Conservation (phyloP, 202 grass and related monocot genomes). For the Zoysia matrella region DNA sequence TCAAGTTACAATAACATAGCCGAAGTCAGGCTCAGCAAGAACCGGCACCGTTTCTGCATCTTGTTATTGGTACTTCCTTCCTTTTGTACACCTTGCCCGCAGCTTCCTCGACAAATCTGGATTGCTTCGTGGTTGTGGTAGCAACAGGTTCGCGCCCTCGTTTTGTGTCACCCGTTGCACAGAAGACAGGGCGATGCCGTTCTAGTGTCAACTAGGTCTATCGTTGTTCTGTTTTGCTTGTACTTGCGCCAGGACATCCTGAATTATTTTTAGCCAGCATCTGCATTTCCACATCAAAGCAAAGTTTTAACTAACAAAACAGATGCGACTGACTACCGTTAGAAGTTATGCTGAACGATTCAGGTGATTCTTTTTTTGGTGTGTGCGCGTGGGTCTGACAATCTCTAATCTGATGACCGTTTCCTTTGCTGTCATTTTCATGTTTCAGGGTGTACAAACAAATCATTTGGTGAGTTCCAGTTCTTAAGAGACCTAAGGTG, state of each 20-base stretch:
- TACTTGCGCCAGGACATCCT: slow-evolving; percentile 1
- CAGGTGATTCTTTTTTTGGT: not conserved
- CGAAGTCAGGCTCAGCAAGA: slow-evolving; percentile 10
- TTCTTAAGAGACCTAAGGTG: not conserved
- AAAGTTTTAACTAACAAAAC: slow-evolving; percentile 4
- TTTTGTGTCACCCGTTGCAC: slow-evolving; percentile 12
- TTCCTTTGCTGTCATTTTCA: slow-evolving; percentile 31
- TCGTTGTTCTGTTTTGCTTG: slow-evolving; percentile 8
- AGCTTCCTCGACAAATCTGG: slow-evolving; percentile 5
- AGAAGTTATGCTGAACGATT: not conserved
- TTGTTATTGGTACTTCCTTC: slow-evolving; percentile 30
- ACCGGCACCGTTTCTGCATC: not conserved
- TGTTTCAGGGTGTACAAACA: slow-evolving; percentile 1
- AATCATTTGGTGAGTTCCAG: not conserved
- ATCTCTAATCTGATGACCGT: slow-evolving; percentile 3
- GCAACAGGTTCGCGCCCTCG: not conserved
- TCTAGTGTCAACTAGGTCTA: slow-evolving; percentile 8
- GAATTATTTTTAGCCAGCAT: slow-evolving; percentile 16
- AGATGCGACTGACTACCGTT: not conserved
- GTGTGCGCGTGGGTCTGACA: not conserved
- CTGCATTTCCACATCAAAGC: slow-evolving; percentile 43
- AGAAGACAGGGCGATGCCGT: slow-evolving; percentile 11
- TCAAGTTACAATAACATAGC: not conserved
- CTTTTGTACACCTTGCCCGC: not conserved
- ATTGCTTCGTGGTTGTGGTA: not conserved